Evolutionary conservation across 495 filamentous ascomycete genomes (phyloP).

Genomic region (Penicillium mononematosum): DNA sequence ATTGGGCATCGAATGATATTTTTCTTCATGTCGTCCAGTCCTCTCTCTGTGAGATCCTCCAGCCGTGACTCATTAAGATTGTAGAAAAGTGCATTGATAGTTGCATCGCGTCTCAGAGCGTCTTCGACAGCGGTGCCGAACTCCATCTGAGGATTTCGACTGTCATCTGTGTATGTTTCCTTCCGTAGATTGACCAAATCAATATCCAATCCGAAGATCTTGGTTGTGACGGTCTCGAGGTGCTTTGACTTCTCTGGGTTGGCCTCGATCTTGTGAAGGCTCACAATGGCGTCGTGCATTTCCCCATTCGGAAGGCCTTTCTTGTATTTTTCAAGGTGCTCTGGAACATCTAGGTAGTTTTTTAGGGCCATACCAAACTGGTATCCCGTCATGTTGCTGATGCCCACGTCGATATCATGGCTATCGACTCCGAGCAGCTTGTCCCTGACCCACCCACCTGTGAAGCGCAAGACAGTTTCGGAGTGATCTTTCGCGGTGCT

Average conservation of each 20-base stretch:
- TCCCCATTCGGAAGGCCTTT: conserved; percentile 27
- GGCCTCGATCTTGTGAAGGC: conserved; percentile 72
- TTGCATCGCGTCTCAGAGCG: conserved; percentile 85
- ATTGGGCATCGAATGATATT: conserved; percentile 81
- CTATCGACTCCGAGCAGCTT: conserved; percentile 80
- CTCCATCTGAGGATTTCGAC: conserved; percentile 87
- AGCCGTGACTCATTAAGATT: conserved; percentile 72
- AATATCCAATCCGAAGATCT: conserved; percentile 81
- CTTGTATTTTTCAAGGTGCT: conserved; percentile 55
- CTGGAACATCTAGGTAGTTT: conserved; percentile 54
- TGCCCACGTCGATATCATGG: conserved; percentile 92
- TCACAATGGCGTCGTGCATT: conserved; percentile 42
- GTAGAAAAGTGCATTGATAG: conserved; percentile 94
- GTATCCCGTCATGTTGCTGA: conserved; percentile 92
- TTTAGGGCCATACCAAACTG: conserved; percentile 70
- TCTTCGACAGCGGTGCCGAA: conserved; percentile 92
- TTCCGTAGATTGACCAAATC: conserved; percentile 94
- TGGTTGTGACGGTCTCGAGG: conserved; percentile 86
- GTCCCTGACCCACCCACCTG: conserved; percentile 98
- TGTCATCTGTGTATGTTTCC: conserved; percentile 82
- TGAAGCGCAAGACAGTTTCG: conserved; percentile 68
- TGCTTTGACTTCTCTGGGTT: conserved; percentile 99
- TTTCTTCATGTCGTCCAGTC: conserved; percentile 69
- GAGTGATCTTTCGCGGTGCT: conserved; percentile 19
- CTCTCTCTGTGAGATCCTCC: conserved; percentile 79